Conservation (phyloP, 2,329 filamentous ascomycete genomes). For the Gremmenia infestans region DNA sequence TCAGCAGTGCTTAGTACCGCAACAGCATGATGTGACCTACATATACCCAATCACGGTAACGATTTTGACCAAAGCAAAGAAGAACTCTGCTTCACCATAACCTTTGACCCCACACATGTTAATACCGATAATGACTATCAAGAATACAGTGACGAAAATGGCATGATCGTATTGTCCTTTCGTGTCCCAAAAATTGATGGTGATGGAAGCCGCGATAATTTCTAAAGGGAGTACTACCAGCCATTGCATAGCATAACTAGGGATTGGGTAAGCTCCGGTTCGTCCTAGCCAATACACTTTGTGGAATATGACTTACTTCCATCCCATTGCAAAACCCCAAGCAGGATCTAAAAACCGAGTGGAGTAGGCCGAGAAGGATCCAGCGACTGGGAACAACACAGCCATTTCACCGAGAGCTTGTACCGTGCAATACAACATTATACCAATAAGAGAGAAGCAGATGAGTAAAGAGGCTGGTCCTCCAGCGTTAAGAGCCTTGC, state of each 20-base stretch:
- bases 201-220: slow-evolving; percentile 81
- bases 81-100: slow-evolving; percentile 85
- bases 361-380: slow-evolving; percentile 87
- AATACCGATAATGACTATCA: slow-evolving; percentile 69
- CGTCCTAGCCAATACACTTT: slow-evolving; percentile 1
- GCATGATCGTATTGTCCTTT: slow-evolving; percentile 51
- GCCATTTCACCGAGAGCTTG: slow-evolving; percentile 90
- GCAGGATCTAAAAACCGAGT: slow-evolving; percentile 90
- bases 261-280: neutral
- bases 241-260: slow-evolving; percentile 82
- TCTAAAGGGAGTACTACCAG: slow-evolving; percentile 77
- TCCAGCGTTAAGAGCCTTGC: slow-evolving; percentile 62
- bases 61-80: slow-evolving; percentile 83
- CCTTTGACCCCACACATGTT: slow-evolving; percentile 86
- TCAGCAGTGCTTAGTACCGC: neutral
- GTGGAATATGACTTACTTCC: slow-evolving; percentile 37
- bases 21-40: slow-evolving; percentile 41
- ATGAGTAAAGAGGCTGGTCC: slow-evolving; percentile 75
- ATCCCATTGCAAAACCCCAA: slow-evolving; percentile 93
- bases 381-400: slow-evolving; percentile 83
- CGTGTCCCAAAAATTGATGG: slow-evolving; percentile 73
- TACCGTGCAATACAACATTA: slow-evolving; percentile 88
- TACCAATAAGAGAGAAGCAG: slow-evolving; percentile 72
- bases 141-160: slow-evolving; percentile 80
- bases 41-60: slow-evolving; percentile 84